These are phyloP conservation scores for Aquilaria sinensis DNA, from an alignment of 345 rosid species.

Conservation along the genomic window DNA sequence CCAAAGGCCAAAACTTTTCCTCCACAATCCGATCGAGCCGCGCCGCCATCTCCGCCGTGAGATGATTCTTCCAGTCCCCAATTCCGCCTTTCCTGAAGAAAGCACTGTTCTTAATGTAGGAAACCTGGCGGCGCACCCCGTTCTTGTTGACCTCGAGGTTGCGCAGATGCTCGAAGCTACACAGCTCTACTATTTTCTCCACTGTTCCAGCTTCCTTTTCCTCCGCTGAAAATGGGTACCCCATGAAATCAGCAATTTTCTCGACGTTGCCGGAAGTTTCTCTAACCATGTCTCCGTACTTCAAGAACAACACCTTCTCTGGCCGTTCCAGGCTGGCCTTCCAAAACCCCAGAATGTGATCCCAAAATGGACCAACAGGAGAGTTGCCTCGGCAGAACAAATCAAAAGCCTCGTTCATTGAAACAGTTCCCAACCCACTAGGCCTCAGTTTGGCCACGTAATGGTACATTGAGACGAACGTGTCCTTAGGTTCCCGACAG, in stretches of 20 bases:
- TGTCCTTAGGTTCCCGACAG: too few species aligned
- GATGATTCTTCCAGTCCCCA: slow-evolving; percentile 19
- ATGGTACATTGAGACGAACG: too few species aligned
- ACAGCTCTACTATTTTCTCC: slow-evolving; percentile 16
- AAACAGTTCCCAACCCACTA: background rate
- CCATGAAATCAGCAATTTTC: slow-evolving; percentile 24
- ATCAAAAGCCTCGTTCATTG: slow-evolving; percentile 9
- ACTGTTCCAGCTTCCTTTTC: slow-evolving; percentile 16
- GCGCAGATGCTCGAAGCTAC: slow-evolving; percentile 26
- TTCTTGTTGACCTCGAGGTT: slow-evolving; percentile 20
- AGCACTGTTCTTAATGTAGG: background rate
- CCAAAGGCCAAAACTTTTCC: slow-evolving; percentile 1
- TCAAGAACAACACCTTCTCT: slow-evolving; percentile 16
- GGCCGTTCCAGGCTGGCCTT: slow-evolving; percentile 4
- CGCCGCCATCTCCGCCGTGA: slow-evolving; percentile 6
- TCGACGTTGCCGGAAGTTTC: slow-evolving; percentile 9
- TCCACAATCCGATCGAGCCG: slow-evolving; percentile 3
- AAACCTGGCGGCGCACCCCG: slow-evolving; percentile 9
- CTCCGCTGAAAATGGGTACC: slow-evolving; percentile 11
- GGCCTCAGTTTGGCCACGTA: background rate
- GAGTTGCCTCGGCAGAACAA: slow-evolving; percentile 8
- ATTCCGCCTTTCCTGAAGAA: slow-evolving; percentile 9
- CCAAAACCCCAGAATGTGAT: slow-evolving; percentile 6
- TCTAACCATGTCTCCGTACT: slow-evolving; percentile 21
- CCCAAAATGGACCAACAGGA: slow-evolving; percentile 7